Evolutionary conservation across 2,329 filamentous ascomycete species (phyloP), one percentile per base, ranked within the genome.

Genomic region (Aspergillus piperis): DNA sequence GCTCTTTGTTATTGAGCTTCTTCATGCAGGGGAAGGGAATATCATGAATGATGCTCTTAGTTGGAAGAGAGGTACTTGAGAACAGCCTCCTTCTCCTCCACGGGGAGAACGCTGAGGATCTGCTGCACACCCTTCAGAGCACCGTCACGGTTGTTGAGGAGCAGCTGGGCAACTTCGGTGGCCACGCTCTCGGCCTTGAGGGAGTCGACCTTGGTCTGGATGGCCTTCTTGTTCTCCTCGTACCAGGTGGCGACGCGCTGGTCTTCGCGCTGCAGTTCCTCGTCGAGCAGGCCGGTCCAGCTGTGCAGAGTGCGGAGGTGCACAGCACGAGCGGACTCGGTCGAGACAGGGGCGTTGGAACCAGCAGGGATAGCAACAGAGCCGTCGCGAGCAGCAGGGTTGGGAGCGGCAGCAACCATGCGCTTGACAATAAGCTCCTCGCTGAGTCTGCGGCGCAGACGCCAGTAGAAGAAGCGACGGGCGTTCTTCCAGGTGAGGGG

Each of bases 391-490:
- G 73, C 71, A 54, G 66, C 62, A 77, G 50, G 80, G 73, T 38
- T 74, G 66, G 60, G 75, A 66, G 71, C 77, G 66, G 62, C 83
- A 66, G 73, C 75, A 67, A 73, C 82, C 86, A 99, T 91, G 80
- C 92, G 92, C 82, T 93, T 95, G 77, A 99, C 85, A 70, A 99
- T 92, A 78, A 96, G 91, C 81, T 99, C 95, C 82, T 99, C 95
- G 79, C 96, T 98, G 75, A 99, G 85, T 80, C 95, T 88, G 75
- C 95, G 90, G 78, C 96, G 93, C 64, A 97, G 89, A 79, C 95
- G 94, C 95, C 96, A 99, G 90, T 98, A 99, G 85, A 99, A 98
- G 91, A 95, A 98, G 74, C 94, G 90, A 66, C 95, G 89, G 8
- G 94, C 89, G 70, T 96, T 90, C 75, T 86, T 84, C 95, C 94